Evolutionary conservation across 495 filamentous ascomycete species (phyloP).

Genomic region (Neurospora africana): DNA sequence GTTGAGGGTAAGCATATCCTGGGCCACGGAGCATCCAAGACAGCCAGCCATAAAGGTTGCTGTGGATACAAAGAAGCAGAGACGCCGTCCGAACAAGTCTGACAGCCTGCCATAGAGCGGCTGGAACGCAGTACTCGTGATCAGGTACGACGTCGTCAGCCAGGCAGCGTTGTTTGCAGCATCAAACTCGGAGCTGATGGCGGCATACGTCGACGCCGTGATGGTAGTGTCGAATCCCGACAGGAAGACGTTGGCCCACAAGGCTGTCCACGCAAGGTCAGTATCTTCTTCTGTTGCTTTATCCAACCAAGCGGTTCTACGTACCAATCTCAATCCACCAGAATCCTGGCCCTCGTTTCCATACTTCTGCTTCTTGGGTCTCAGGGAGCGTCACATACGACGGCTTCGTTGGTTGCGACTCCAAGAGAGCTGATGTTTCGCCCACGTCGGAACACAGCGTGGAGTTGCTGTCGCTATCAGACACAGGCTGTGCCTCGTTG

Average conservation of each 20-base stretch:
- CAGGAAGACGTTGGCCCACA: constrained; percentile 57
- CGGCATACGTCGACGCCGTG: constrained; percentile 54
- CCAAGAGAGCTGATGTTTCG: constrained; percentile 16
- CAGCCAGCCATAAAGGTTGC: constrained; percentile 38
- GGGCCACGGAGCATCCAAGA: constrained; percentile 36
- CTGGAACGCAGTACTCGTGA: constrained; percentile 61
- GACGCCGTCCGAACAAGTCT: constrained; percentile 43
- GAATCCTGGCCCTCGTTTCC: constrained; percentile 22
- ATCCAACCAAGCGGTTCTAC: not conserved
- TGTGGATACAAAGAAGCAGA: constrained; percentile 40
- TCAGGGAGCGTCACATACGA: constrained; percentile 15
- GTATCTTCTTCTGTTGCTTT: constrained; percentile 5
- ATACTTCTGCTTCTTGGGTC: constrained; percentile 8
- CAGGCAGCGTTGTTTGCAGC: constrained; percentile 46
- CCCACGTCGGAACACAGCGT: constrained; percentile 1
- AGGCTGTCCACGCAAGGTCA: constrained; percentile 28
- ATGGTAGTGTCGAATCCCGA: constrained; percentile 57
- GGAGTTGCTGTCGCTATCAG: not conserved
- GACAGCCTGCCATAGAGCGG: constrained; percentile 37
- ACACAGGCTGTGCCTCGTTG: not conserved
- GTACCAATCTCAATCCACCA: constrained; percentile 31
- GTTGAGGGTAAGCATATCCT: constrained; percentile 29
- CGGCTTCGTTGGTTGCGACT: constrained; percentile 7
- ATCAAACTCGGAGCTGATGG: constrained; percentile 48
- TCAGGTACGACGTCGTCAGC: constrained; percentile 64